phyloP scores from a whole-genome alignment of 306 rosid species.

The Ormosia semicastrata region DNA sequence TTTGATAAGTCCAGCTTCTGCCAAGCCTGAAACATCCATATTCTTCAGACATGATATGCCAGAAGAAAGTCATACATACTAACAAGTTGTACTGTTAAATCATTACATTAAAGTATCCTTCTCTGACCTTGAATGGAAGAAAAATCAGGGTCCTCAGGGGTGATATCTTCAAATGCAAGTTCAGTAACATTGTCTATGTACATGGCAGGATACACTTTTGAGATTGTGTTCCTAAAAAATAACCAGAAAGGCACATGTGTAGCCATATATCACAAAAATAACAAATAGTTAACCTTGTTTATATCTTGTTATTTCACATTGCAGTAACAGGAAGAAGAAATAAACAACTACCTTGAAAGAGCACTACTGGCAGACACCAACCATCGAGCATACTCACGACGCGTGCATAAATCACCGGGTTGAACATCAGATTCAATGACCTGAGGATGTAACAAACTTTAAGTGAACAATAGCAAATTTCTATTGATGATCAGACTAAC shows the following conservation, averaged over 20 bases:
- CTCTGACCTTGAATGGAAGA: slow-evolving; percentile 86
- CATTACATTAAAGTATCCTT: neutral
- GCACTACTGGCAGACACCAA: slow-evolving; percentile 88
- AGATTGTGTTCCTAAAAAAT: slow-evolving; percentile 64
- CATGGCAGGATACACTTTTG: slow-evolving; percentile 98
- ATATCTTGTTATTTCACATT: neutral
- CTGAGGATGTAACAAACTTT: slow-evolving; percentile 44
- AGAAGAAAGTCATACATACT: neutral
- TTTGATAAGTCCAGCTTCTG: slow-evolving; percentile 95
- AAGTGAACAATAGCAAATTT: neutral
- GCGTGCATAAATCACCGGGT: slow-evolving; percentile 86
- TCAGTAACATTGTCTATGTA: slow-evolving; percentile 85
- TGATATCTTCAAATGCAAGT: slow-evolving; percentile 92
- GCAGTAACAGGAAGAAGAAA: neutral
- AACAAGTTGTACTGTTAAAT: neutral
- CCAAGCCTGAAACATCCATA: slow-evolving; percentile 70
- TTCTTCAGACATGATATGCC: slow-evolving; percentile 21
- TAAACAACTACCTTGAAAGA: slow-evolving; percentile 76
- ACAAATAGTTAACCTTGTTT: neutral
- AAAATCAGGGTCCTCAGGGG: slow-evolving; percentile 91
- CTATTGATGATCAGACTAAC: neutral
- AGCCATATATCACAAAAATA: slow-evolving; percentile 8
- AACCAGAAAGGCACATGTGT: slow-evolving; percentile 20
- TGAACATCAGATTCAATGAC: slow-evolving; percentile 88
- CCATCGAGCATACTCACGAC: slow-evolving; percentile 98